Base-by-base conservation (phyloP, 495 filamentous ascomycete genomes). In the Daldinia concentrica region DNA sequence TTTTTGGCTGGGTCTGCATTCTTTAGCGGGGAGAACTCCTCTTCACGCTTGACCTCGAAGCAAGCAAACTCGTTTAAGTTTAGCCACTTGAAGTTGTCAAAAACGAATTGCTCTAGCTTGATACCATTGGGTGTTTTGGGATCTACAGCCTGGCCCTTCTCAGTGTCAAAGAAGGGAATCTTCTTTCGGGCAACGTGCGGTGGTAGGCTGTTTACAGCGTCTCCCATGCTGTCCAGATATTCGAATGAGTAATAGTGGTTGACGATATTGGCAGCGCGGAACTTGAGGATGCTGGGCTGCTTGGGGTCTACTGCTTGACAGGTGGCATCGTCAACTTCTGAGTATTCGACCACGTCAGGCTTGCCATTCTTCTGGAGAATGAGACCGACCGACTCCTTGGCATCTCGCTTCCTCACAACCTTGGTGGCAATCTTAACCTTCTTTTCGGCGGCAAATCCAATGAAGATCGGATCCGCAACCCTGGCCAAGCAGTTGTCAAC, bases 401-500 rank as follows among this genome's bases (percentile, higher is more conserved):
- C 96, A 77, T 94, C 92, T 70, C 95, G 94, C 88, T 99, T 99
- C 72, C 95, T 92, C 65, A 99, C 95, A 12, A 98, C 95, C 86
- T 99, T 98, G 69, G 95, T 98, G 6, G 94, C 95, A 68, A 99
- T 95, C 82, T 98, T 94, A 64, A 98, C 95, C 70, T 93, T 82
- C 80, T 94, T 92, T 19, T 89, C 90, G 45, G 94, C 94, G 2
- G 93, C 86, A 80, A 98, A 98, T 70, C 95, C 95, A 71, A 98
- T 90, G 84, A 98, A 98, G 66, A 93, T 88, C 26, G 95, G 95
- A 75, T 99, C 95, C 27, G 95, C 95, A 24, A 99, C 95, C 81
- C 93, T 94, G 77, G 96, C 96, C n/a, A 99, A 86, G 81, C 93
- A 98, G 85, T 99, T 99, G 84, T 99, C 95, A 50, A 99, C 95